Evolutionary conservation across 2,329 filamentous ascomycete genomes (phyloP), one percentile per base, ranked within the genome.

Genomic region (Diaporthe humulicola): DNA sequence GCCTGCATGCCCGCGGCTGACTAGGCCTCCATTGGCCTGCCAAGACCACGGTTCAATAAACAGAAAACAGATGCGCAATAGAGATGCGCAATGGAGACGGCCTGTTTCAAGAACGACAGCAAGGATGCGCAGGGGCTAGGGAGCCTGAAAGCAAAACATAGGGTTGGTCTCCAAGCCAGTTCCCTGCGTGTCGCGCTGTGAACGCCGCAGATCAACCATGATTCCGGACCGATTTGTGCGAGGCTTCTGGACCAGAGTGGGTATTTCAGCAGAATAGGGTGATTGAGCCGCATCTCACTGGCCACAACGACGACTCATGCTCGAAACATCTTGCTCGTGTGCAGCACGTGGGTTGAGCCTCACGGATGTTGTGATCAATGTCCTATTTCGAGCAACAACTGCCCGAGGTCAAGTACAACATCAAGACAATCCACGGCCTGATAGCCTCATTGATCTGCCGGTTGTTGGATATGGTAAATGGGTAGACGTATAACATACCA

Each of bases 51-150:
- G 42, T 72, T 48, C 48, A 50, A 61, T 72, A 42, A 72, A 64
- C 36, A 64, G 70, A 52, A 61, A 54, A 72, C 57, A 72, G 25
- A 54, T 64, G 57, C 45, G 45, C 45, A 40, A 40, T 64, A 25
- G 45, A 64, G 17, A 42, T 72, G 42, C 56, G 33, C 33, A 64
- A 54, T 42, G 45, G 36, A 25, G 14, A 72, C 19, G 45, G 54
- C n/a, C 45, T 64, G 70, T 72, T 64, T 71, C 70, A 72, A 64
- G 45, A 54, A 64, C n/a, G 30, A 22, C 57, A 61, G 30, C 70
- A 61, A 64, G 57, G 42, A 52, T 58, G 70, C 70, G 38, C 67
- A 70, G 33, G 67, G 67, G 38, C 6, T 9, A 60, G 30, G 15
- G 22, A n/a, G n/a, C n/a, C n/a, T n/a, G n/a, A n/a, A n/a, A 61